Evolutionary conservation across 805 yeast genomes (phyloP), one percentile per base, ranked within the genome.

Genomic region (Candida maesae): DNA sequence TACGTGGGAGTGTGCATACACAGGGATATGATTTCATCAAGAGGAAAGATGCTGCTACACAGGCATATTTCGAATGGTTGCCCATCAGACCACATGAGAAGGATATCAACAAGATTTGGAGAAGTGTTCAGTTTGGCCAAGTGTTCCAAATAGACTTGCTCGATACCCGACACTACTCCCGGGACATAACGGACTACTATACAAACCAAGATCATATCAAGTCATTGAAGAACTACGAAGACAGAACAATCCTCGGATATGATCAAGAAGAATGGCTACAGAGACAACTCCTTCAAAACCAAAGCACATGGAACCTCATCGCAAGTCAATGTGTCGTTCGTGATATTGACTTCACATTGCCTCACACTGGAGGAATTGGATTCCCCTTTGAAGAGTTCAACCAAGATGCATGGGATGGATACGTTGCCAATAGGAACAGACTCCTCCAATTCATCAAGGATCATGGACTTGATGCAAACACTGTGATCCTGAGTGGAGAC

Each of bases 361-460:
- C 46, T 15, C 27, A 38, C 24, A 42, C 48, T 7, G 49, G 49
- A n/a, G 47, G 50, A 4, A 32, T 53, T 18, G 54, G 55, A 1
- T 42, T 18, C 23, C 53, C 55, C 8, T 53, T 49, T 35, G 42
- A 44, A 25, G 39, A 39, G n/a, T 34, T 17, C 24, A 53, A 55
- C 36, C 53, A 51, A 36, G 60, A 54, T 42, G 47, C 52, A 14
- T 55, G 56, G 53, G 60, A 55, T 42, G 60, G 59, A 3, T 54
- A 55, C 30, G 38, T 49, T 32, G 51, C 58, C 13, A 55, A 54
- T 34, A 44, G 58, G 34, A 44, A 47, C 31, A 37, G 60, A 10
- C 26, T 53, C 28, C 19, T 52, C 14, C 45, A 44, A 8, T 45
- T 51, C 19, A 46, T 54, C 18, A 27, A 32, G 11, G 40, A 39